Evolutionary conservation across 129 eudicot species (phyloP).

Genomic region (Mikania micrantha): DNA sequence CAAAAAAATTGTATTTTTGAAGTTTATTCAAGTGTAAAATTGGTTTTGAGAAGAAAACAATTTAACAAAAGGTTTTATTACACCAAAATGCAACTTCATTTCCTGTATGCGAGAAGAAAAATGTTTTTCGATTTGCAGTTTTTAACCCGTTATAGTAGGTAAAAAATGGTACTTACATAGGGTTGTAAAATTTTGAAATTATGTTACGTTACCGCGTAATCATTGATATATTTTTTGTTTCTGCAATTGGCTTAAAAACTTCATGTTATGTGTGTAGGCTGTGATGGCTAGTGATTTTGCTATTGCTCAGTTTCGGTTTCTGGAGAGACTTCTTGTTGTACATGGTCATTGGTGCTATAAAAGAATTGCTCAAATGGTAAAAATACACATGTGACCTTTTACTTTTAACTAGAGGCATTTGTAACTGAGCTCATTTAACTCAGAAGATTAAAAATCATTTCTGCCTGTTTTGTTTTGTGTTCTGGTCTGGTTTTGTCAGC

Average conservation of each 20-base stretch:
- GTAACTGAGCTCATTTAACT: too few species aligned
- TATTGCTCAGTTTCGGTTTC: slow-evolving; percentile 94
- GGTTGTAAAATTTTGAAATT: not conserved
- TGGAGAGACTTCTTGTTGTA: slow-evolving; percentile 92
- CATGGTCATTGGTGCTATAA: slow-evolving; percentile 99
- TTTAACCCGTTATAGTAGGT: too few species aligned
- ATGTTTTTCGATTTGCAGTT: not conserved
- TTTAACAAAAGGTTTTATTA: not conserved
- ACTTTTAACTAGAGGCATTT: not conserved
- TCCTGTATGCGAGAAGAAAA: not conserved
- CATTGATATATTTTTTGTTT: not conserved
- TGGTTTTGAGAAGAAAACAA: not conserved
- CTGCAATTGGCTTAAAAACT: not conserved
- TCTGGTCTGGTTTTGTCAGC: too few species aligned
- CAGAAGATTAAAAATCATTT: too few species aligned
- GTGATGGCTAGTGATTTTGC: slow-evolving; percentile 99
- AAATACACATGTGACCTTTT: not conserved
- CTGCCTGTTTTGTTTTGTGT: too few species aligned
- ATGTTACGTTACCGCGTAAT: not conserved
- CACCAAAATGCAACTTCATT: not conserved
- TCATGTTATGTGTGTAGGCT: slow-evolving; percentile 54
- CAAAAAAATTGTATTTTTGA: not conserved
- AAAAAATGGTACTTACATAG: not conserved
- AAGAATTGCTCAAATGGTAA: slow-evolving; percentile 97
- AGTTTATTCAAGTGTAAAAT: not conserved